These are phyloP conservation scores for Lathyrus sativus DNA, from an alignment of 306 rosid species.

Conservation along the genomic window DNA sequence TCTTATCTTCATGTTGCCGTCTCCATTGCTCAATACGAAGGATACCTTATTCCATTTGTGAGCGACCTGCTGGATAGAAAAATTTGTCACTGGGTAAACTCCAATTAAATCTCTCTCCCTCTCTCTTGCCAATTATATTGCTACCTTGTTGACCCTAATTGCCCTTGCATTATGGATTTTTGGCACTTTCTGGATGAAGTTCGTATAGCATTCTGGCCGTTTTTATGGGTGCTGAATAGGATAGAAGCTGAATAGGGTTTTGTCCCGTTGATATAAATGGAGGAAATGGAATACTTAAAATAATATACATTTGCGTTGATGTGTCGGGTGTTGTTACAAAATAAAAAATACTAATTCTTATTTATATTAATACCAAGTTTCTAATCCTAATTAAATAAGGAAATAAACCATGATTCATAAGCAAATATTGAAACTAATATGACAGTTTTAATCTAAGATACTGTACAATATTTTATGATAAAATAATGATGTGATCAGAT, in stretches of 20 bases:
- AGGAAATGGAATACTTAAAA: background rate
- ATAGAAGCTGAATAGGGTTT: background rate
- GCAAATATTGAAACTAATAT: too few relatives aligned
- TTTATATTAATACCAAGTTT: too few relatives aligned
- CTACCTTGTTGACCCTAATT: slow-evolving; percentile 10
- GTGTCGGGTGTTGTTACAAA: too few relatives aligned
- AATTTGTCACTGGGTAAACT: slow-evolving; percentile 92
- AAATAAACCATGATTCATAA: too few relatives aligned
- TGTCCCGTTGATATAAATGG: background rate
- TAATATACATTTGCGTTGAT: too few relatives aligned
- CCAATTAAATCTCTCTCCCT: slow-evolving; percentile 28
- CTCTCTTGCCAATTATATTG: slow-evolving; percentile 21
- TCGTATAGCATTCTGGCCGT: slow-evolving; percentile 12
- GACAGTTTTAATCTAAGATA: too few relatives aligned
- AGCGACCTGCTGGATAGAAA: slow-evolving; percentile 81
- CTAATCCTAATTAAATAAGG: too few relatives aligned
- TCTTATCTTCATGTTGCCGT: slow-evolving; percentile 80
- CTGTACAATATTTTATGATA: too few relatives aligned
- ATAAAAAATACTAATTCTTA: too few relatives aligned
- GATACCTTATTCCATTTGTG: slow-evolving; percentile 76
- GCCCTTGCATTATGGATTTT: slow-evolving; percentile 26
- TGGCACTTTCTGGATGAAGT: slow-evolving; percentile 30
- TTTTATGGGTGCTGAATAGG: slow-evolving; percentile 17
- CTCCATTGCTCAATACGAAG: slow-evolving; percentile 79
- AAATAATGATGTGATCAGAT: too few relatives aligned